Evolutionary conservation across 225 moss, liverwort and hornwort species (phyloP), one percentile per base, ranked within the genome.

Genomic region (Rhytidiadelphus loreus): DNA sequence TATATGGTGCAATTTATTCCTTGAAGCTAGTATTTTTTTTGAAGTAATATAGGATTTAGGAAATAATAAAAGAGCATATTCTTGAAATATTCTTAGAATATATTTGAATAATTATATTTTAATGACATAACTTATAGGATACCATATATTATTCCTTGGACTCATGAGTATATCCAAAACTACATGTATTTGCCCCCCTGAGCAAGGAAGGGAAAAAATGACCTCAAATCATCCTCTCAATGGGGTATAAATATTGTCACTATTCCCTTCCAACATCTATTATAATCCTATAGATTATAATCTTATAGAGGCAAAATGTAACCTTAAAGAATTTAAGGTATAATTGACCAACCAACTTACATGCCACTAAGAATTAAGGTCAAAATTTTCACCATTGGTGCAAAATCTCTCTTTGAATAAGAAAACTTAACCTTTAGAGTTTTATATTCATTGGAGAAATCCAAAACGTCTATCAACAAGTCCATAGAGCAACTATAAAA

Each of bases 241-340:
- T 33, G 4, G 3, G 0, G 4, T 75, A 32, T 7, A 32, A 19
- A 32, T 50, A 48, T 2, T 12, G 1, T 8, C 2, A 52, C 5
- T 52, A 33, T 22, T 52, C 0, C 3, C 13, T 33, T 52, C 7
- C 4, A 15, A 37, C 6, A 78, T 56, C 35, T 78, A 56, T n/a
- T 16, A n/a, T n/a, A 25, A 37, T 9, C n/a, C 17, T 56, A 5
- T 16, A 55, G 10, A 56, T 11, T n/a, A 11, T 37, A 24, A 78
- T n/a, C 25, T 3, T 56, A 9, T 15, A 11, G 11, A 56, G 2
- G 12, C 0, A 55, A 55, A 55, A 37, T 16, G 3, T n/a, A 78
- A 24, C 7, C 2, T 56, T n/a, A 16, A 56, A 78, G 11, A 24
- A 26, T 78, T n/a, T 0, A 50, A 50, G 7, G 28, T 48, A 33